Evolutionary conservation across 768 basidiomycete species (phyloP).

Genomic region (Suillus fuscotomentosus): DNA sequence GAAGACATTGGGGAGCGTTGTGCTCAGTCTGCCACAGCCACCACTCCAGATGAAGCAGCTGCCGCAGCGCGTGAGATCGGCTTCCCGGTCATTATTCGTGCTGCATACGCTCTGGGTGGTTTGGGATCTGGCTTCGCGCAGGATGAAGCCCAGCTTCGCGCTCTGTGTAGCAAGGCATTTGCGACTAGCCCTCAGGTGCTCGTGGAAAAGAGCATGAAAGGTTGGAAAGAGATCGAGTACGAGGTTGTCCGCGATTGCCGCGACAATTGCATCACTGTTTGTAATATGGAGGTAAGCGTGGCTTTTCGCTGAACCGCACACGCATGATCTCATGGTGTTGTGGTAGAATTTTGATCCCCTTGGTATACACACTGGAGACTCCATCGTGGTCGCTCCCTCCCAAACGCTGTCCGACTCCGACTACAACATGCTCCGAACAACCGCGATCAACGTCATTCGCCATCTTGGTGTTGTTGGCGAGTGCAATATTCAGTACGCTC

Average conservation of each 20-base stretch:
- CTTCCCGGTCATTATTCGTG: conserved; percentile 94
- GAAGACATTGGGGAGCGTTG: conserved; percentile 94
- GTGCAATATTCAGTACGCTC: conserved; percentile 98
- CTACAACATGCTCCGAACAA: conserved; percentile 98
- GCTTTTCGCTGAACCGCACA: not conserved
- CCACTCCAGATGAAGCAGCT: conserved; percentile 81
- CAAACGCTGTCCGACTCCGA: conserved; percentile 99
- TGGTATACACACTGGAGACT: conserved; percentile 98
- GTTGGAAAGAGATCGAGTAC: conserved; percentile 99
- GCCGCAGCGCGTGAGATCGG: conserved; percentile 82
- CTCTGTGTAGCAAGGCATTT: conserved; percentile 91
- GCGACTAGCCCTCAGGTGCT: conserved; percentile 97
- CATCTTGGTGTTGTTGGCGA: conserved; percentile 97
- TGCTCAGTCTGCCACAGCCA: conserved; percentile 86
- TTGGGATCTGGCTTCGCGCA: conserved; percentile 97
- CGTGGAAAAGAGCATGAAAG: conserved; percentile 99
- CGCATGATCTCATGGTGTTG: conserved; percentile 2
- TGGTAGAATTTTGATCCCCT: conserved; percentile 96
- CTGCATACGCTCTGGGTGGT: conserved; percentile 95
- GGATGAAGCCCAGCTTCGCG: conserved; percentile 83
- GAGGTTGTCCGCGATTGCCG: conserved; percentile 97
- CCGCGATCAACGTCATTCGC: conserved; percentile 98
- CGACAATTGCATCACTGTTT: conserved; percentile 98
- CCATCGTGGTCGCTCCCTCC: conserved; percentile 96
- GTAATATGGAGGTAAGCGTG: conserved; percentile 97